These are phyloP conservation scores for Murraya paniculata DNA, from an alignment of 345 rosid genomes.

Conservation along the genomic window DNA sequence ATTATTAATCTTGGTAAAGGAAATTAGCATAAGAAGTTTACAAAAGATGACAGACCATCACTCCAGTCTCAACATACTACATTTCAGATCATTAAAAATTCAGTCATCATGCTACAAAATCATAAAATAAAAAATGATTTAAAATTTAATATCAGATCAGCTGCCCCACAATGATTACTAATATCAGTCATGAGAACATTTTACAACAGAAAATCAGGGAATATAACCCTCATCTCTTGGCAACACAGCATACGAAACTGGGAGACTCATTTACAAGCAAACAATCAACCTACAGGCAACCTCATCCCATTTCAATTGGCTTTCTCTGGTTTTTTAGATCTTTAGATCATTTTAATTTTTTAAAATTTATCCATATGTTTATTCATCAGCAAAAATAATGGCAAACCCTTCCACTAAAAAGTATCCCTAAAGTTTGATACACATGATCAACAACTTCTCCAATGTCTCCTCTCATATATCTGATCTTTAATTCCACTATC, in stretches of 20 bases:
- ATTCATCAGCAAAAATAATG: not conserved
- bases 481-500: not conserved
- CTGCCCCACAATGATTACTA: not conserved
- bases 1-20: slow-evolving; percentile 1
- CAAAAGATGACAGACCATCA: slow-evolving; percentile 7
- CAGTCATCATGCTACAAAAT: not conserved
- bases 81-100: not conserved
- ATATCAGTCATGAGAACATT: not conserved
- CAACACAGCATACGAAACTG: not conserved
- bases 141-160: not conserved
- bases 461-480: not conserved
- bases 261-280: not conserved
- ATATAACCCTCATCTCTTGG: too few relatives aligned
- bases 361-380: not conserved
- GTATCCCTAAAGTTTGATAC: too few relatives aligned
- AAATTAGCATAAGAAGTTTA: not conserved
- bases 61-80: not conserved
- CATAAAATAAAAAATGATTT: not conserved
- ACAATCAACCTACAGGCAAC: not conserved
- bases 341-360: not conserved
- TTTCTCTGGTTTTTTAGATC: not conserved
- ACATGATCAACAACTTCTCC: not conserved
- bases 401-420: not conserved
- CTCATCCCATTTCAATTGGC: not conserved
- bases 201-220: not conserved